Base-by-base conservation (phyloP, 345 rosid genomes). In the Linum usitatissimum region DNA sequence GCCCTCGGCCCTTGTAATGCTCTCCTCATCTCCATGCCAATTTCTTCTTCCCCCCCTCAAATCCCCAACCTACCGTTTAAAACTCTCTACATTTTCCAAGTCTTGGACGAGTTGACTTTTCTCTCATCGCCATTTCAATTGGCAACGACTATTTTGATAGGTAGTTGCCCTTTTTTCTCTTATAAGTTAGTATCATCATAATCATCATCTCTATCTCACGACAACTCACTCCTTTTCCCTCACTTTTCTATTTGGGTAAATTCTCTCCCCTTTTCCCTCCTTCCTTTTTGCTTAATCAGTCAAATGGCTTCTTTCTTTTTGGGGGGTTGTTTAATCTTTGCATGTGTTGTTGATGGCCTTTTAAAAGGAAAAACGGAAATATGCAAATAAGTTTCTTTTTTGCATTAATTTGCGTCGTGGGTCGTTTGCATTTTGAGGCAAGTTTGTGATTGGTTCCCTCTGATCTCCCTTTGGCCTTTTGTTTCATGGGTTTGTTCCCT, bases 51-150 rank as follows among this genome's bases (percentile, higher is more conserved):
- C 51, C 10, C 51, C 9, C 6, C 6, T 31, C 5, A 5, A 34
- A 4, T 34, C 8, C 3, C 38, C 38, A 34, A 34, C 28, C 28
- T 23, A 4, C 8, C 38, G 0, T 34, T 34, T 1, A 4, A 7
- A 34, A 34, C 0, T 4, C 6, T 4, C 3, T 34, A 4, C 6
- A 34, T 7, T 34, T 34, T 34, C 38, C 8, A 5, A 7, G 8
- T 34, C 38, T 34, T 40, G 8, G 48, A 40, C 48, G 8, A 51
- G 66, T 76, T 76, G 79, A 76, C 76, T 76, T 76, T 72, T 65
- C 42, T 66, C 51, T 10, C 15, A 15, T 10, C 20, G 57, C 63
- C 76, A 53, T 36, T 55, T 39, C 63, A 72, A 55, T 18, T 60
- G 65, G 60, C 66, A 48, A 55, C 45, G 51, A 64, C 15, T 60